Base-by-base conservation (phyloP, 768 basidiomycete genomes). In the Lactarius quietus region DNA sequence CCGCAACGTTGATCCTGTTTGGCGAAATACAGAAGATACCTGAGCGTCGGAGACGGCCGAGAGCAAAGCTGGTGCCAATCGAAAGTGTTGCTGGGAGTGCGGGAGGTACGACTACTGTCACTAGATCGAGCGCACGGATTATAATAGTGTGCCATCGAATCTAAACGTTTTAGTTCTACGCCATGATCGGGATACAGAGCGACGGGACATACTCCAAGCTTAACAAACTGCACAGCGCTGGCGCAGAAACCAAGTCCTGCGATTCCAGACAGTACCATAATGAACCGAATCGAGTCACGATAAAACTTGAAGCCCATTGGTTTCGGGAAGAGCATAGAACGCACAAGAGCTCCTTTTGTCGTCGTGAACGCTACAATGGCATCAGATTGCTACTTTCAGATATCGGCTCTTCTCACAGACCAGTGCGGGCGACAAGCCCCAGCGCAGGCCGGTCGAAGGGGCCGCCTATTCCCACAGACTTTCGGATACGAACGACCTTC, bases 281-380 rank as follows among this genome's bases (percentile, higher is more conserved):
- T 97, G 76, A 99, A 99, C 67, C 89, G 80, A 35, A 92, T 86
- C 1, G 92, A 93, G 76, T 95, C 93, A 36, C 89, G 87, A 77
- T 98, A 98, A 78, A 99, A 98, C 75, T 97, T 97, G 85, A 99
- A 99, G 0, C 95, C 96, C 67, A 97, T 95, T 0, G 96, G 95
- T 73, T 97, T 98, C 0, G 97, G 97, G 78, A 95, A 99, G 18
- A 99, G 81, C 96, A 99, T 99, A 0, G 96, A 98, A 28, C 97
- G 84, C 28, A 98, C 86, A 28, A 99, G 80, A 1, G 96, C 91
- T 20, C 97, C 97, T 77, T 98, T 98, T 6, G 97, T 99, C 1
- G 97, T 99, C 74, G 92, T 93, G 78, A 98, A 98, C 1, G 92
- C 90, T 88, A 57, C n/a, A 59, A 68, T n/a, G 9, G 67, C 20